A percentile compares a stretch with the other conserved stretches of the same genome.
Evolutionary conservation across 2,329 filamentous ascomycete genomes (phyloP).

Genomic region (Chaetomium sp.): DNA sequence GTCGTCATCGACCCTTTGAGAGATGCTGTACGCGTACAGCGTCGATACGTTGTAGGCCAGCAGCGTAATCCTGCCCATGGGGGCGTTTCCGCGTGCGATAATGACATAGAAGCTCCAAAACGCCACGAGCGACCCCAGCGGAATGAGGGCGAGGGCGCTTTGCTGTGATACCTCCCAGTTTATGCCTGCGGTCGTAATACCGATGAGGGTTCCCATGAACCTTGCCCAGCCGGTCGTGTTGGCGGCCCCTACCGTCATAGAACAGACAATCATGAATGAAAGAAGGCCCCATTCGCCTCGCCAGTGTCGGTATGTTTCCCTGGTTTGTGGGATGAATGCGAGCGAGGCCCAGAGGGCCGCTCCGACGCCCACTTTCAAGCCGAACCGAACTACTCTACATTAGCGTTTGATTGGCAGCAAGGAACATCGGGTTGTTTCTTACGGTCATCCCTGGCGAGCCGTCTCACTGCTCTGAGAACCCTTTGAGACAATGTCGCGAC

Average conservation of each 20-base stretch:
- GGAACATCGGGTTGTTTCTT: constrained; percentile 32
- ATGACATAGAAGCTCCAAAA: constrained; percentile 89
- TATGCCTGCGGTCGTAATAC: constrained; percentile 72
- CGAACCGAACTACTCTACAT: constrained; percentile 62
- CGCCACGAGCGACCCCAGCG: constrained; percentile 80
- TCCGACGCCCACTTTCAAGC: constrained; percentile 89
- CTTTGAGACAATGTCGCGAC: constrained; percentile 50
- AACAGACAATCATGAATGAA: constrained; percentile 97
- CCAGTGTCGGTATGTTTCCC: constrained; percentile 83
- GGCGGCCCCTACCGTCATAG: constrained; percentile 94
- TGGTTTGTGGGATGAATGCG: constrained; percentile 77
- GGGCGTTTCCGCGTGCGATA: constrained; percentile 78
- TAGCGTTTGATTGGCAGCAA: constrained; percentile 26
- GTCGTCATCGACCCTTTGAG: constrained; percentile 75
- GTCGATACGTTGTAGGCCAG: constrained; percentile 95
- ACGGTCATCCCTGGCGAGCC: constrained; percentile 58
- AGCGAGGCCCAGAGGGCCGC: constrained; percentile 87
- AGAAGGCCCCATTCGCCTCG: constrained; percentile 94
- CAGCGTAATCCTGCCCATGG: constrained; percentile 89
- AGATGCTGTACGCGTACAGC: constrained; percentile 89
- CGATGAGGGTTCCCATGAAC: constrained; percentile 83
- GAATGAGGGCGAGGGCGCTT: constrained; percentile 73
- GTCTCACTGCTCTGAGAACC: constrained; percentile 50
- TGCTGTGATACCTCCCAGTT: constrained; percentile 78
- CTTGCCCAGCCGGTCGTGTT: constrained; percentile 90